phyloP scores from a whole-genome alignment of 345 rosid genomes.

The Eucalyptus decipiens region DNA sequence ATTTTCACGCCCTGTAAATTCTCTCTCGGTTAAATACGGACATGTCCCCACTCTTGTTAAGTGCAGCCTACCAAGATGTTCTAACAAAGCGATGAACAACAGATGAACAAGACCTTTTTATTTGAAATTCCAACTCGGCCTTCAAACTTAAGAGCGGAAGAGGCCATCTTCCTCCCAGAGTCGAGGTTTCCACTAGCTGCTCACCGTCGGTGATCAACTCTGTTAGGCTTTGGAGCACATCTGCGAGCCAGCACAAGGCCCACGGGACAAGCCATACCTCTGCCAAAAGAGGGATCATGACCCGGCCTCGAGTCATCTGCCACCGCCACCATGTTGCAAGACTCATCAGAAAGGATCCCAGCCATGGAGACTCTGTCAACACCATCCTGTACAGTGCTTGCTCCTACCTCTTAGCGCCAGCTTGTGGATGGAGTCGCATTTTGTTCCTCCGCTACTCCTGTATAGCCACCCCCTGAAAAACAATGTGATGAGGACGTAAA shows the following conservation, averaged over 20 bases:
- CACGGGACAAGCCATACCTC: background rate
- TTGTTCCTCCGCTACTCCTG: background rate
- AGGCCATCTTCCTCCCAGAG: background rate
- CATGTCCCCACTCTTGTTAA: background rate
- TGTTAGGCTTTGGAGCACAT: background rate
- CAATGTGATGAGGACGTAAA: background rate
- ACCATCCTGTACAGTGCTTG: background rate
- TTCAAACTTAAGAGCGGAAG: background rate
- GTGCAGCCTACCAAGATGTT: background rate
- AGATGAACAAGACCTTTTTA: background rate
- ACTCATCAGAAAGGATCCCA: background rate
- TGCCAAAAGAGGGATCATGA: background rate
- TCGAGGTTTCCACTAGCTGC: background rate
- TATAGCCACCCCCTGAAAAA: background rate
- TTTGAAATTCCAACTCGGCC: background rate
- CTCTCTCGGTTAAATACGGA: background rate
- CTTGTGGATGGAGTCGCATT: background rate
- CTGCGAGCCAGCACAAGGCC: background rate
- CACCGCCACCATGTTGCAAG: background rate
- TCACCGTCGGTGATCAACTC: background rate
- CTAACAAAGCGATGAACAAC: background rate
- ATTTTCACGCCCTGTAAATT: background rate
- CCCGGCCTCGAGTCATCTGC: background rate
- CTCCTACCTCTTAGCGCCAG: background rate
- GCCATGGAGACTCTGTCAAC: background rate